Evolutionary conservation across 257 asterid species (phyloP).

Genomic region (Solanum infundibuliforme): DNA sequence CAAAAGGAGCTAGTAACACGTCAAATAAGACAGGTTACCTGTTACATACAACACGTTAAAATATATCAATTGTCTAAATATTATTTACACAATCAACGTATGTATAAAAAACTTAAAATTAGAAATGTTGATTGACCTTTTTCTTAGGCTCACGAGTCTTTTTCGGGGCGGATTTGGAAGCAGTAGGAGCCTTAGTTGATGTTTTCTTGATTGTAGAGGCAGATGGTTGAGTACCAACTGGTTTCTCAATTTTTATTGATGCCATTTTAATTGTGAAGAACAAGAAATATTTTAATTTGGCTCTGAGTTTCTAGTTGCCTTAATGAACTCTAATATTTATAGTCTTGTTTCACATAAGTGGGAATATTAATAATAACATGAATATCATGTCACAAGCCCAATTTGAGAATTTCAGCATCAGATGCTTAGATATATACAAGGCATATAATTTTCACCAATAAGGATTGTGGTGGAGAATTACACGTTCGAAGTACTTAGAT

Average conservation of each 20-base stretch:
- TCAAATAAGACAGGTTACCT: neutral
- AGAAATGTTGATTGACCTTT: slow-evolving; percentile 2
- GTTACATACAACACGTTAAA: neutral
- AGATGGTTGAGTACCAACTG: slow-evolving; percentile 13
- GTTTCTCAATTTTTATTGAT: slow-evolving; percentile 23
- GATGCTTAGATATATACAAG: neutral
- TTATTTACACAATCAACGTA: neutral
- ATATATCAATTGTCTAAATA: neutral
- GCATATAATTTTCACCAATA: neutral
- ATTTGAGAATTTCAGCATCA: neutral
- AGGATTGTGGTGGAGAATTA: neutral
- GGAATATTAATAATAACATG: neutral
- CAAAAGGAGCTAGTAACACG: neutral
- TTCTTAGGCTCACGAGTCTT: slow-evolving; percentile 26
- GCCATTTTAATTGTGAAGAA: slow-evolving; percentile 2
- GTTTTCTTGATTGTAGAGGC: slow-evolving; percentile 10
- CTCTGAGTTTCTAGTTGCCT: neutral
- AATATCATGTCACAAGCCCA: neutral
- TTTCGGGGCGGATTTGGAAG: slow-evolving; percentile 17
- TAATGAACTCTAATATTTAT: neutral
- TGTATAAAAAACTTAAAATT: neutral
- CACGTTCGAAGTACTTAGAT: too few species aligned
- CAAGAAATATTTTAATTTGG: neutral
- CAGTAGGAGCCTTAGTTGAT: slow-evolving; percentile 11
- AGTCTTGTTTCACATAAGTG: neutral